Base-by-base conservation (phyloP, 371 early-diverging fungal species). In the Batkoa obscura region DNA sequence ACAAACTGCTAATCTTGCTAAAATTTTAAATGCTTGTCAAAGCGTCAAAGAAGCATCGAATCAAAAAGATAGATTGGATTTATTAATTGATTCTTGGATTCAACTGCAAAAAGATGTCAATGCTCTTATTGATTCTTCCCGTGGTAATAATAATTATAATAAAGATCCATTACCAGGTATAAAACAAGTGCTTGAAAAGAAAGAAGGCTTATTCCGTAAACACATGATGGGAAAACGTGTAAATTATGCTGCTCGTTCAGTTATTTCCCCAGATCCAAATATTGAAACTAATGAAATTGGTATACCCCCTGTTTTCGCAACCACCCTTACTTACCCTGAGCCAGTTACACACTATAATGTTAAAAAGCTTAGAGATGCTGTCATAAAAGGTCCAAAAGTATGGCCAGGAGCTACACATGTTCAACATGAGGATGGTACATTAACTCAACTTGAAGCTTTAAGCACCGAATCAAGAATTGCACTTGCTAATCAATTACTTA, bases 211-310 rank as follows among this genome's bases (percentile, higher is more conserved):
- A 45, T 99, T 99, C 78, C 78, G 99, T 56, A 94, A 90, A 73
- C 95, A 99, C 69, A 98, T 99, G 89, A 99, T 99, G 99, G 99
- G 99, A 55, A 99, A 99, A 73, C 86, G 99, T 70, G 99, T 99
- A 66, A 99, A 99, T 74, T 99, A 86, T 68, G 94, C 98, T 6
- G 99, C 98, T n/a, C 83, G 99, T 57, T 90, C 93, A 42, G 99
- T 99, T 57, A 99, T 99, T 63, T 93, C 94, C 23, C 99, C 99
- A 1, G 99, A 99, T 72, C 97, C 97, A 2, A 90, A 93, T 62
- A 84, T 99, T 51, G 98, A 95, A 60, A 94, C 99, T 6, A 84
- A 83, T 64, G 99, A 99, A 74, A 94, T 99, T 53, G 99, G 99
- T 63, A 78, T 81, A 34, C 99, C 99, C 13, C 88, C 92, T 0